Evolutionary conservation across 306 rosid species (phyloP).

Genomic region (Cercis canadensis): DNA sequence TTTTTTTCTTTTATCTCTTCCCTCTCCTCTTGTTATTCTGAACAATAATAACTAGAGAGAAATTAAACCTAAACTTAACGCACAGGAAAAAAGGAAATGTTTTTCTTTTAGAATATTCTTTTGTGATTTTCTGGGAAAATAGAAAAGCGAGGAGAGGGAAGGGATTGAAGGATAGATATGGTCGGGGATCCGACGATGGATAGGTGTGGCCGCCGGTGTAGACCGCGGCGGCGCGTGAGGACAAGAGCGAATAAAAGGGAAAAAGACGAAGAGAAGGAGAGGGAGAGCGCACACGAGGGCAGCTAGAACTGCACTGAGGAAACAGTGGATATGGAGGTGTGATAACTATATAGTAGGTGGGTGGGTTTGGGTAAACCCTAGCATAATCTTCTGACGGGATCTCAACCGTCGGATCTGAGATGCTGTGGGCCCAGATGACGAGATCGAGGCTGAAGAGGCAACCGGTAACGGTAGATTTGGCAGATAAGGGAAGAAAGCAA

Average conservation of each 20-base stretch:
- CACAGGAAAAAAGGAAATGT: conserved; percentile 9
- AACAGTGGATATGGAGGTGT: neutral
- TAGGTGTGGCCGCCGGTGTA: conserved; percentile 52
- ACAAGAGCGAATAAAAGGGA: neutral
- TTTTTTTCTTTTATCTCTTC: conserved; percentile 53
- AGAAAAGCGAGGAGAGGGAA: conserved; percentile 94
- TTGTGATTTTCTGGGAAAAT: neutral
- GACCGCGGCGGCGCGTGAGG: conserved; percentile 59
- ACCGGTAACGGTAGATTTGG: conserved; percentile 3
- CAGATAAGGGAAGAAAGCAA: conserved; percentile 19
- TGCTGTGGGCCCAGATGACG: conserved; percentile 47
- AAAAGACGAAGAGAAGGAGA: neutral
- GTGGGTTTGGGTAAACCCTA: conserved; percentile 62
- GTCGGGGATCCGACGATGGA: conserved; percentile 59
- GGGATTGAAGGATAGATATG: conserved; percentile 47
- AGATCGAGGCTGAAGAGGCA: neutral
- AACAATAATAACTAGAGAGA: conserved; percentile 56
- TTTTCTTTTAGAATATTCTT: conserved; percentile 14
- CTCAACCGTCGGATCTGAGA: conserved; percentile 44
- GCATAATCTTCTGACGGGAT: conserved; percentile 34
- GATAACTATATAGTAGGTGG: conserved; percentile 33
- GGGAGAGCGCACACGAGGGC: conserved; percentile 31
- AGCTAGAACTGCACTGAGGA: conserved; percentile 54
- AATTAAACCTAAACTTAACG: conserved; percentile 31
- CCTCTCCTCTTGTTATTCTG: conserved; percentile 93